Evolutionary conservation across 345 rosid genomes (phyloP).

Genomic region (Syzygium grande): DNA sequence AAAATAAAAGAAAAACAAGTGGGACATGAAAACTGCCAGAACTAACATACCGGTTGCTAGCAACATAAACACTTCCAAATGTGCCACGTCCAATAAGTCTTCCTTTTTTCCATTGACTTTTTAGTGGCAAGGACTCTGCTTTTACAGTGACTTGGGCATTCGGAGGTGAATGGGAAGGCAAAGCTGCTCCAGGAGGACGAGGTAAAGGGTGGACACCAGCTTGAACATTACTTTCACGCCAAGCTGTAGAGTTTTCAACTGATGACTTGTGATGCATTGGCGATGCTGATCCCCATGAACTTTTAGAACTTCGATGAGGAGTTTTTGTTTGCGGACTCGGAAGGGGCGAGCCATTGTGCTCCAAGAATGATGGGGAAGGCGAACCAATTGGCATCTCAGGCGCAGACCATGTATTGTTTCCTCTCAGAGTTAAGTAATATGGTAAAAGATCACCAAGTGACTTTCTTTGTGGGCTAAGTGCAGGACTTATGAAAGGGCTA

Average conservation of each 20-base stretch:
- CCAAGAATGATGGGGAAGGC: constrained; percentile 67
- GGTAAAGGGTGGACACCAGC: constrained; percentile 73
- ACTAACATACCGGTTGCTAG: constrained; percentile 63
- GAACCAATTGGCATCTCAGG: constrained; percentile 64
- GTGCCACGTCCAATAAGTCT: constrained; percentile 99
- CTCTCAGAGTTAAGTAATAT: constrained; percentile 27
- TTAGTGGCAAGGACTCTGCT: constrained; percentile 39
- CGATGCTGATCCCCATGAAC: constrained; percentile 44
- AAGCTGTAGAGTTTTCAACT: constrained; percentile 6
- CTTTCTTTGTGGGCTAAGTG: constrained; percentile 43
- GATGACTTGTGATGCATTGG: constrained; percentile 42
- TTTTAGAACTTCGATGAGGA: constrained; percentile 39
- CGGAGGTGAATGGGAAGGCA: constrained; percentile 28
- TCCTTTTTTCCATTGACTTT: constrained; percentile 81
- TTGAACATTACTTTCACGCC: constrained; percentile 30
- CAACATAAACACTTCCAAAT: constrained; percentile 93
- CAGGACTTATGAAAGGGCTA: constrained; percentile 55
- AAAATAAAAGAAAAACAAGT: neutral
- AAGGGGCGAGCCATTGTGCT: constrained; percentile 37
- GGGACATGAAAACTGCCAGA: neutral
- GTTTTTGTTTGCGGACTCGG: constrained; percentile 49
- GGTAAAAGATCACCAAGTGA: constrained; percentile 29
- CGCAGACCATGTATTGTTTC: constrained; percentile 73
- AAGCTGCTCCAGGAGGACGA: constrained; percentile 77
- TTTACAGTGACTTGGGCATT: constrained; percentile 30